Evolutionary conservation across 2,329 filamentous ascomycete genomes (phyloP).

Genomic region (Spiromastix sp.): DNA sequence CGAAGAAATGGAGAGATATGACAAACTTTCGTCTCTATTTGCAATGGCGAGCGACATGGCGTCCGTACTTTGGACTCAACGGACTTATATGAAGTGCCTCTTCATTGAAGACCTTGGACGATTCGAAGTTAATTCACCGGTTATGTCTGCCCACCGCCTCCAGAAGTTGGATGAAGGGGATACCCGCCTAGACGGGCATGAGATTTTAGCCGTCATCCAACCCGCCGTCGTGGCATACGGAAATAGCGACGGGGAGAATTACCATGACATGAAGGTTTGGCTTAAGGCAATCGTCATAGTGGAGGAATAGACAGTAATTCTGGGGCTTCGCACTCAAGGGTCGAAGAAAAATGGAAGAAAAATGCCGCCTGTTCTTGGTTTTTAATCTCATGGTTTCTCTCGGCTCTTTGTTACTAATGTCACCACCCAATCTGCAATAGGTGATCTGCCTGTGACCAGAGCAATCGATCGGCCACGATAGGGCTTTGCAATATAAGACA

Average conservation of each 20-base stretch:
- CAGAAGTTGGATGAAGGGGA: constrained; percentile 16
- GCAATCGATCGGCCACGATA: too few species aligned
- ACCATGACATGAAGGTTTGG: constrained; percentile 15
- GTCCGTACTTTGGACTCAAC: constrained; percentile 14
- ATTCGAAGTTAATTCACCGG: constrained; percentile 4
- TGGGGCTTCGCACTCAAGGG: too few species aligned
- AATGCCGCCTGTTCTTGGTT: too few species aligned
- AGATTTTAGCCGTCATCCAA: constrained; percentile 11
- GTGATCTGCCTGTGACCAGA: too few species aligned
- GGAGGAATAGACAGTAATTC: too few species aligned
- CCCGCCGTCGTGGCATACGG: constrained; percentile 15
- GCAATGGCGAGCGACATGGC: constrained; percentile 9
- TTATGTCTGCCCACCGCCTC: constrained; percentile 13
- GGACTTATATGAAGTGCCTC: constrained; percentile 9
- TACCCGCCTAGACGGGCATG: constrained; percentile 9
- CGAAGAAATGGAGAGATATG: constrained; percentile 1
- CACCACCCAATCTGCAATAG: too few species aligned
- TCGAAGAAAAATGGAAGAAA: too few species aligned
- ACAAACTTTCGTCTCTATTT: constrained; percentile 7
- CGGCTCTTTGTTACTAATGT: too few species aligned
- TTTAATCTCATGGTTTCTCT: too few species aligned
- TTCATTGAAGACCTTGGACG: constrained; percentile 1
- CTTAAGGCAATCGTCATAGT: constrained; percentile 13
- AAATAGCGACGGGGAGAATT: constrained; percentile 15
- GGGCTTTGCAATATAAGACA: too few species aligned